A percentile compares a stretch with the other conserved stretches of the same genome.
Conservation (phyloP, 1,284 basidiomycete genomes). For the Boletellus dicymbophilus region DNA sequence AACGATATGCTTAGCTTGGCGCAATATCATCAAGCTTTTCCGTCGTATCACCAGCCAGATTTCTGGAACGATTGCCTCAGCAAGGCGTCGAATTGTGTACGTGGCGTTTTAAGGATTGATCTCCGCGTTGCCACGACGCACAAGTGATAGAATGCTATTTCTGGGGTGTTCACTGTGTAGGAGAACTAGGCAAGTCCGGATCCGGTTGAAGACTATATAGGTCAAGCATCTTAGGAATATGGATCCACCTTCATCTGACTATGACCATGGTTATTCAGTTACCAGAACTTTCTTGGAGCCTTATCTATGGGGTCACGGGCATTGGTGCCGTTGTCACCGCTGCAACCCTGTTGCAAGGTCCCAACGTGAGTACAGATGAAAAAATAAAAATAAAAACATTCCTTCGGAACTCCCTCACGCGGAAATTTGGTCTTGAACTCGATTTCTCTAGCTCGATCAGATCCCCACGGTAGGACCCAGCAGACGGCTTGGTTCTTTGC, state of each 20-base stretch:
- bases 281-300: background rate
- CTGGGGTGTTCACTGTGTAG: background rate
- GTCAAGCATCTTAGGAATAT: background rate
- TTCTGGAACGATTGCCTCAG: too few species aligned
- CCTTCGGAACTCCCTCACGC: background rate
- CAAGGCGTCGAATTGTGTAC: too few species aligned
- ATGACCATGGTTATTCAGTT: background rate
- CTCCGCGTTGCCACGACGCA: background rate
- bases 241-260: background rate
- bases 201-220: background rate
- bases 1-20: too few species aligned
- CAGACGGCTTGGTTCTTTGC: conserved; percentile 14
- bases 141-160: background rate
- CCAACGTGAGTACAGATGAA: conserved; percentile 1
- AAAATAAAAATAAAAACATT: too few species aligned
- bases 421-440: background rate
- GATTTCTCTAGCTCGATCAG: conserved; percentile 13
- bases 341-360: background rate
- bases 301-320: background rate
- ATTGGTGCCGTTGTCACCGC: background rate
- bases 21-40: too few species aligned
- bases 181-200: background rate
- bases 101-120: too few species aligned
- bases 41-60: too few species aligned
- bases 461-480: conserved; percentile 22